A percentile compares a stretch with the other conserved stretches of the same genome.
Evolutionary conservation across 805 yeast genomes (phyloP).

Genomic region (Zygoascus bituminiphila): DNA sequence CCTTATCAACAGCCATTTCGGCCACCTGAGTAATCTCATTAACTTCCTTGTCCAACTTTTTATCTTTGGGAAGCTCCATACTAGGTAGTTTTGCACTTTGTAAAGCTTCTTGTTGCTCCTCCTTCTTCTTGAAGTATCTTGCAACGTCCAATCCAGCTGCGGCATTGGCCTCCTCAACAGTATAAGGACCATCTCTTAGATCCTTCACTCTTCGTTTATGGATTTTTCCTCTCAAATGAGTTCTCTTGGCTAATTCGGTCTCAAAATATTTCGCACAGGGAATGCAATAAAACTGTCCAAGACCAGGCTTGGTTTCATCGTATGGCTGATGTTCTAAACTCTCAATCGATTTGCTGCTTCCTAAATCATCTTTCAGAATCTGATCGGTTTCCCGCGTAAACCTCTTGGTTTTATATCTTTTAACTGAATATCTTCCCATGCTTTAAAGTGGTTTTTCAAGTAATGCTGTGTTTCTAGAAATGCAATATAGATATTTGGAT

Average conservation of each 20-base stretch:
- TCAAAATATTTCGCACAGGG: constrained; percentile 93
- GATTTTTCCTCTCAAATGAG: constrained; percentile 66
- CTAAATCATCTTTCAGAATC: constrained; percentile 62
- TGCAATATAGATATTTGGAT: neutral
- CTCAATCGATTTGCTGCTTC: constrained; percentile 53
- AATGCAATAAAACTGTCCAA: constrained; percentile 90
- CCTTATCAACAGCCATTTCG: neutral
- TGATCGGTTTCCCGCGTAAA: constrained; percentile 58
- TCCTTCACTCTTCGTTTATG: constrained; percentile 84
- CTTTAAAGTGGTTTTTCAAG: constrained; percentile 3
- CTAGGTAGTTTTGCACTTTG: neutral
- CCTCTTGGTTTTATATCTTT: constrained; percentile 66
- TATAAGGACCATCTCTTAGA: constrained; percentile 70
- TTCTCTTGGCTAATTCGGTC: constrained; percentile 58
- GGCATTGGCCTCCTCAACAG: constrained; percentile 83
- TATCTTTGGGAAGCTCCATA: constrained; percentile 3
- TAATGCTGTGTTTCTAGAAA: neutral
- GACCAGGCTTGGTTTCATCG: constrained; percentile 86
- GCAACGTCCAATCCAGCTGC: constrained; percentile 74
- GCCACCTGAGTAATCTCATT: no score
- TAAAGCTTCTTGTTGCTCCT: constrained; percentile 14
- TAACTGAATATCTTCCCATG: constrained; percentile 85
- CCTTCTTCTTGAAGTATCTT: constrained; percentile 49
- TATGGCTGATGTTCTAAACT: constrained; percentile 62
- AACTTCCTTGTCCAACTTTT: neutral